Evolutionary conservation across 768 basidiomycete genomes (phyloP).

Genomic region (Mycena capillaripes): DNA sequence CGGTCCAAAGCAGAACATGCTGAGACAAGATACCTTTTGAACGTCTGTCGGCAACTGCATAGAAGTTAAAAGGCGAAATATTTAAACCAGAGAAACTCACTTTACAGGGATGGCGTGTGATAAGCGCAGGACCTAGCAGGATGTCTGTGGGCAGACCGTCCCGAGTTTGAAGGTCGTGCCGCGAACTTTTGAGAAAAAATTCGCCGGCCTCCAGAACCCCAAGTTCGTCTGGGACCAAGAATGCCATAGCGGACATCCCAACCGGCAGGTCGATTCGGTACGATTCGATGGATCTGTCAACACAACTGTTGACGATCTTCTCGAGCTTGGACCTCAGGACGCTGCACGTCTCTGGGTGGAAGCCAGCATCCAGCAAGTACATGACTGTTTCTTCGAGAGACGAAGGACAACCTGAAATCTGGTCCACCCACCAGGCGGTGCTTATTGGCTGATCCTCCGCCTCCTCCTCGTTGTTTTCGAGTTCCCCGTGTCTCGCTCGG

Average conservation of each 20-base stretch:
- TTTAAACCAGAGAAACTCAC: not conserved
- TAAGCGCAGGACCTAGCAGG: conserved; percentile 56
- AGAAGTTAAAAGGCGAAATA: not conserved
- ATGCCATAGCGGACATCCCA: conserved; percentile 69
- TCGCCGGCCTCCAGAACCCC: conserved; percentile 54
- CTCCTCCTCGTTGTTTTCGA: conserved; percentile 53
- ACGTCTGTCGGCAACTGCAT: conserved; percentile 56
- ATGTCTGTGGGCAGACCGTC: conserved; percentile 52
- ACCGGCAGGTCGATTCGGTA: conserved; percentile 65
- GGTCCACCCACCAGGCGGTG: conserved; percentile 80
- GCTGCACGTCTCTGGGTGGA: conserved; percentile 62
- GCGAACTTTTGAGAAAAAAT: conserved; percentile 52
- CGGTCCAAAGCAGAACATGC: no score
- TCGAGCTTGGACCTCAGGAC: conserved; percentile 69
- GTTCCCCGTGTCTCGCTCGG: conserved; percentile 55
- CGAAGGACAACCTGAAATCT: conserved; percentile 73
- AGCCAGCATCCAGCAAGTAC: conserved; percentile 70
- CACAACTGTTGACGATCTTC: conserved; percentile 58
- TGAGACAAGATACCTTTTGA: conserved; percentile 52
- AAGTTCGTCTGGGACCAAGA: conserved; percentile 68
- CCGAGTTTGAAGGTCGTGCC: conserved; percentile 44
- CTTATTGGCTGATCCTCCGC: conserved; percentile 60
- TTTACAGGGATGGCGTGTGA: conserved; percentile 64
- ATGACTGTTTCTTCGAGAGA: conserved; percentile 74
- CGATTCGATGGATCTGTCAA: conserved; percentile 57